These are phyloP conservation scores for Camptophora hylomeconis DNA, from an alignment of 2,329 filamentous ascomycete species.

Conservation along the genomic window DNA sequence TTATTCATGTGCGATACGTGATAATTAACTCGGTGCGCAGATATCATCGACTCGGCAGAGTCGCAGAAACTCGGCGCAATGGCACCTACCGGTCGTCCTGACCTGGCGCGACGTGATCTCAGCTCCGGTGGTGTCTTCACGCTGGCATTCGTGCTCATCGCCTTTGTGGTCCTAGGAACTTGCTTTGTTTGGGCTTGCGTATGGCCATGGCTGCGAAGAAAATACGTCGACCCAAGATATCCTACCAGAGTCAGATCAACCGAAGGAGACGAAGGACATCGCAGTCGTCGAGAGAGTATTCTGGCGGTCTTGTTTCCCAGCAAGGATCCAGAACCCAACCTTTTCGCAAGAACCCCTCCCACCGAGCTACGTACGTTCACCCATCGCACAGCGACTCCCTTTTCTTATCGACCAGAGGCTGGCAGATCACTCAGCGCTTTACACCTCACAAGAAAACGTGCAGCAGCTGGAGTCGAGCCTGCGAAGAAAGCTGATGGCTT, in stretches of 20 bases:
- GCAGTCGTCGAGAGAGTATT: conserved; percentile 1
- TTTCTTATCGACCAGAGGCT: conserved; percentile 7
- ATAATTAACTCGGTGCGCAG: too few relatives aligned
- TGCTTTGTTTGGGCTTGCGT: conserved; percentile 12
- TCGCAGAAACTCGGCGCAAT: too few relatives aligned
- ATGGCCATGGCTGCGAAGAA: conserved; percentile 11
- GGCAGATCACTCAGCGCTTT: background rate
- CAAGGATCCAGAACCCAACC: conserved; percentile 1
- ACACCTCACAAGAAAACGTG: background rate
- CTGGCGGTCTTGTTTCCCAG: conserved; percentile 2
- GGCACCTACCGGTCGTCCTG: too few relatives aligned
- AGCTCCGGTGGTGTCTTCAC: conserved; percentile 6
- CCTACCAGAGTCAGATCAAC: conserved; percentile 4
- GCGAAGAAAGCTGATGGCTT: conserved; percentile 1
- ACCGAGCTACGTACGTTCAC: conserved; percentile 9
- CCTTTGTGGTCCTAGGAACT: conserved; percentile 8
- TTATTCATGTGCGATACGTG: too few relatives aligned
- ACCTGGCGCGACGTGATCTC: conserved; percentile 6
- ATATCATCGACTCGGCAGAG: too few relatives aligned
- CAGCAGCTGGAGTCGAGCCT: background rate
- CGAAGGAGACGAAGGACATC: conserved; percentile 1
- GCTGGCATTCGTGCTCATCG: conserved; percentile 11
- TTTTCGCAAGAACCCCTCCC: conserved; percentile 12
- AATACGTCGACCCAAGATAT: conserved; percentile 1
- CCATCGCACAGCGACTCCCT: conserved; percentile 12